Evolutionary conservation across 345 rosid genomes (phyloP), one percentile per base, ranked within the genome.

Genomic region (Erucastrum elatum): DNA sequence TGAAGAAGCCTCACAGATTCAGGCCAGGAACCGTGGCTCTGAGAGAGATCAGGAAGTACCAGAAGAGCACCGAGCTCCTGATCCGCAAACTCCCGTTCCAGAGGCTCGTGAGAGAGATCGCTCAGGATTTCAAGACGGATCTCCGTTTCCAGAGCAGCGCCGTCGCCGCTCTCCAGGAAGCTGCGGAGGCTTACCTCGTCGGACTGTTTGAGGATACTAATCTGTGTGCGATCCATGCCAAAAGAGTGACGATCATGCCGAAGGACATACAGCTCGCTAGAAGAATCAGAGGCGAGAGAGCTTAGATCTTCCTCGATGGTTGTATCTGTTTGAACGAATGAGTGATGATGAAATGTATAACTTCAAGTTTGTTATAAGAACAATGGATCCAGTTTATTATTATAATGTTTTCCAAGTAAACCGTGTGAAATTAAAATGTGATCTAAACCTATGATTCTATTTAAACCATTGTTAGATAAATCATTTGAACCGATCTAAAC

Each of bases 1-100:
- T 88, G 81, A 88, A 88, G 89, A 88, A 88, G 70, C 91, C 91
- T 0, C 91, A 88, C 83, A 85, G 91, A 64, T 88, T 88, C 88
- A 80, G 91, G 37, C 91, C 91, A 0, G 89, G 91, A 63, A 88
- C 91, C 0, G 91, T 88, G 4, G 91, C 91, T 1, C 29, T 88
- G 1, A 79, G 90, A 2, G 90, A 88, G 62, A 88, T 88, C 68
- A 77, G 90, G 71, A 87, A 87, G 78, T 88, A 87, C 68, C 91
- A 88, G 85, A 87, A 88, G 86, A 88, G 90, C 66, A 87, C 90
- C 0, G 90, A 88, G 84, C 84, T 88, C 15, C 58, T 87, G 60
- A 88, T 86, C 56, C 80, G 91, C 13, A 85, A 88, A 26, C 90
- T 88, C 5, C 90, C 91, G 0, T 87, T 88, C 70, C 87, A 85